A percentile compares a stretch with the other conserved stretches of the same genome.
Conservation (phyloP, 2,329 filamentous ascomycete species). For the Chrysoporthe cubensis region DNA sequence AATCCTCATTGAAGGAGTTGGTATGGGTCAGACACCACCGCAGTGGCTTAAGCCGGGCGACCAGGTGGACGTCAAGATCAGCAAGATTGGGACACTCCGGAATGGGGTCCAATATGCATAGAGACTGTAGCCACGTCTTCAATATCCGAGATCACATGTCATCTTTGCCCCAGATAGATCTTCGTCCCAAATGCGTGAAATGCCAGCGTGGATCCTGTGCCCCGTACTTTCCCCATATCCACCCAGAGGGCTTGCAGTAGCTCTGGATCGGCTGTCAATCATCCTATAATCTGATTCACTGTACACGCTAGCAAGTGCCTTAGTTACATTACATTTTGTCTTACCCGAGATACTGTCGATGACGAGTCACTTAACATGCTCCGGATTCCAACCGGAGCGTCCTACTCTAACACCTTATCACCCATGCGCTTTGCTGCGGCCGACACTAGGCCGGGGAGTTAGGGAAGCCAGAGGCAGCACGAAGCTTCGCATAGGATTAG, state of each 20-base stretch:
- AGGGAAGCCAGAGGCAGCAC: neutral
- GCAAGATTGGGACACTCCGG: conserved; percentile 44
- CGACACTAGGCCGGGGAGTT: conserved; percentile 23
- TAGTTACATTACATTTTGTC: neutral
- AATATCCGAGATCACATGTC: neutral
- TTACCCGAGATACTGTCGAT: neutral
- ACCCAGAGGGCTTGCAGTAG: neutral
- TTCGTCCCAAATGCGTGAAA: neutral
- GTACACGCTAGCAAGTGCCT: neutral
- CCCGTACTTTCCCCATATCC: neutral
- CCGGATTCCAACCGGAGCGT: neutral
- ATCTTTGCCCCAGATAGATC: neutral
- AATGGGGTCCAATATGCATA: conserved; percentile 41
- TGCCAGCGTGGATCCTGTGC: neutral
- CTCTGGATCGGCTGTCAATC: neutral
- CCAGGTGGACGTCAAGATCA: conserved; percentile 44
- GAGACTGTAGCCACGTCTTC: neutral
- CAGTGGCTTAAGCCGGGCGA: conserved; percentile 44
- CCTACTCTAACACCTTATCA: neutral
- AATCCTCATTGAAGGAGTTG: conserved; percentile 38
- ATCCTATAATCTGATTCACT: neutral
- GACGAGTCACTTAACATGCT: neutral
- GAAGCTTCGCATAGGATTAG: neutral
- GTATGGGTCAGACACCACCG: conserved; percentile 47
- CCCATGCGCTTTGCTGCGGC: neutral